These are phyloP conservation scores for Juncus effusus DNA, from an alignment of 176 grass and related monocot species.

Conservation along the genomic window DNA sequence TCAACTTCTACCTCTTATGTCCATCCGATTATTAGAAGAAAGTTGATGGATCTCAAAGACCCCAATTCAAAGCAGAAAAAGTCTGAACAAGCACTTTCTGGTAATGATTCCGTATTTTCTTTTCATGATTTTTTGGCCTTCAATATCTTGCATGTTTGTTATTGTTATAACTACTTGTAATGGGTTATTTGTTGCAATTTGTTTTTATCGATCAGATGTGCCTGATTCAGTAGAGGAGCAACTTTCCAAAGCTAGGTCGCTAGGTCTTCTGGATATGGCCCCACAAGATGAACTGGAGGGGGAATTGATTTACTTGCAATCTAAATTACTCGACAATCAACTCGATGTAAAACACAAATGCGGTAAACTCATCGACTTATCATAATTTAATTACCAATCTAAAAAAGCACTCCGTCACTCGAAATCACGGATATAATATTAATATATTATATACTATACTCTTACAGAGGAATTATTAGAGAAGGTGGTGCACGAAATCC, in stretches of 20 bases:
- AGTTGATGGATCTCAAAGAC: constrained; percentile 43
- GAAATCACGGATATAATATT: too few relatives aligned
- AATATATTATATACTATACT: constrained; percentile 16
- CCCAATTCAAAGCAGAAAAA: constrained; percentile 41
- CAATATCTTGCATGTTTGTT: neutral
- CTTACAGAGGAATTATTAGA: constrained; percentile 63
- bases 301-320: constrained; percentile 83
- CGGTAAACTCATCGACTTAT: constrained; percentile 33
- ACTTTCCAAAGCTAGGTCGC: constrained; percentile 47
- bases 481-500: constrained; percentile 72
- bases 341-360: constrained; percentile 56
- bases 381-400: constrained; percentile 6
- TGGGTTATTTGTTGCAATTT: neutral
- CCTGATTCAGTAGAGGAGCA: constrained; percentile 33
- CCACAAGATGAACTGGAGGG: constrained; percentile 97
- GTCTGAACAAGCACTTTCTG: constrained; percentile 30
- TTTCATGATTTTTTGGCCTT: neutral
- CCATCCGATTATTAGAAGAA: constrained; percentile 78
- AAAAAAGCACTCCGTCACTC: too few relatives aligned
- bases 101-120: constrained; percentile 33
- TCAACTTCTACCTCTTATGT: constrained; percentile 51
- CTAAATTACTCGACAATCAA: constrained; percentile 79
- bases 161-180: neutral
- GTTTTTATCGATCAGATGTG: constrained; percentile 30
- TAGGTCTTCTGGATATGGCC: constrained; percentile 56